phyloP scores from a whole-genome alignment of 306 rosid genomes.

The Trichosanthes cucumerina region DNA sequence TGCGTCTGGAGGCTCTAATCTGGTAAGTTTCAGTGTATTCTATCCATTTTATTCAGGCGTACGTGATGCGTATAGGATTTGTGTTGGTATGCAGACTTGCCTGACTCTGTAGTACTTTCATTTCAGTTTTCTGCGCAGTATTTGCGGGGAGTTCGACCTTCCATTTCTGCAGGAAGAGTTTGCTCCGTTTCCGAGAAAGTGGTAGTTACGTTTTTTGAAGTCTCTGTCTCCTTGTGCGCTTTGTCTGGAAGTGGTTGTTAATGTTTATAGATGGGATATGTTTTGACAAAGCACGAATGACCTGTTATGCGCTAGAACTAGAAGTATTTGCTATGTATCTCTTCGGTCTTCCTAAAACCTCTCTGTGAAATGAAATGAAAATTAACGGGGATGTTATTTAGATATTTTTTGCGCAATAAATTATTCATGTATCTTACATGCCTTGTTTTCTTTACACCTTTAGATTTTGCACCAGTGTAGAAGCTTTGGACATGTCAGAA shows the following conservation, averaged over 20 bases:
- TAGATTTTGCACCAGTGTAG: slow-evolving; percentile 39
- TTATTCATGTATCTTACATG: neutral
- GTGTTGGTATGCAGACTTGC: neutral
- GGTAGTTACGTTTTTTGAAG: slow-evolving; percentile 19
- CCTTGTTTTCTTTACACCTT: slow-evolving; percentile 6
- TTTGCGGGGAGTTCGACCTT: slow-evolving; percentile 24
- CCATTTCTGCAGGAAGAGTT: slow-evolving; percentile 29
- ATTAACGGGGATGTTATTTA: neutral
- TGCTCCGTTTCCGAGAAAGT: slow-evolving; percentile 34
- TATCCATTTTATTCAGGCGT: neutral
- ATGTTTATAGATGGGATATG: neutral
- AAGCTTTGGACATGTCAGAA: slow-evolving; percentile 31
- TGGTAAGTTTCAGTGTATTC: slow-evolving; percentile 9
- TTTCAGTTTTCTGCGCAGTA: slow-evolving; percentile 35
- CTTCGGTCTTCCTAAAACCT: neutral
- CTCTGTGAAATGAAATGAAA: neutral
- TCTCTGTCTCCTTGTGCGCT: neutral
- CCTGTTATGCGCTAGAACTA: neutral
- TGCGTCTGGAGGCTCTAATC: slow-evolving; percentile 48
- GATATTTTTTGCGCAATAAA: slow-evolving; percentile 7
- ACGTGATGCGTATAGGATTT: neutral
- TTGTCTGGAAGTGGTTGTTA: neutral
- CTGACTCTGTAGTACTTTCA: neutral
- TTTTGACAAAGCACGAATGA: neutral
- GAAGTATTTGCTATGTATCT: neutral